Base-by-base conservation (phyloP, 768 basidiomycete genomes). In the Chalciporus sphaerocephalus region DNA sequence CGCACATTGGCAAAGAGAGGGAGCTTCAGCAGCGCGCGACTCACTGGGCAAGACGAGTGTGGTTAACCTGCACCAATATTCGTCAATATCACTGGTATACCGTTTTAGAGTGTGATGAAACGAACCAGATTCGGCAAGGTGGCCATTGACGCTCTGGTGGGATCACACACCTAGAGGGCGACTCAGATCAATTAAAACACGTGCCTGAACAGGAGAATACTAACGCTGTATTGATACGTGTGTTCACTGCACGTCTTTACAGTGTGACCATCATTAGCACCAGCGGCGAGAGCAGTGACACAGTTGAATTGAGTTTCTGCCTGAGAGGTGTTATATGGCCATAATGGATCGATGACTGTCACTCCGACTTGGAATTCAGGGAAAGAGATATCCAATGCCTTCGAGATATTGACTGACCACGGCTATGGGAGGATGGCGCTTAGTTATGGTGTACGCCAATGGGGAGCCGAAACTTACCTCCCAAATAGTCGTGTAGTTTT, bases 161-260 rank as follows among this genome's bases (percentile, higher is more conserved):
- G 42, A 23, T 51, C 46, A 30, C 55, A 42, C 13, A 46, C 47
- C 46, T 44, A 25, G 24, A 25, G 23, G 11, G 2, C 1, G 18
- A n/a, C n/a, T n/a, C n/a, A n/a, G n/a, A 40, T 62, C 17, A 71
- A 66, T 56, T 74, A n/a, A n/a, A n/a, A n/a, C n/a, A n/a, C n/a
- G n/a, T n/a, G n/a, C n/a, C n/a, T n/a, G n/a, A n/a, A n/a, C n/a
- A n/a, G 9, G 1, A 34, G 27, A 22, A 37, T 23, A 56, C 72
- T 51, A 49, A 75, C 75, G 47, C 71, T 75, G 50, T 78, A 78
- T 45, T 78, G 75, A 50, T 78, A 76, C 2, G 75, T 75, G 44
- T 77, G 77, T 54, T 79, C 77, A 48, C 74, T 76, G 52, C 77
- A 78, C 3, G 64, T 67, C 38, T 62, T 66, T 11, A 74, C 73